Evolutionary conservation across 495 filamentous ascomycete species (phyloP), one percentile per base, ranked within the genome.

Genomic region (Wilcoxina mikolae): DNA sequence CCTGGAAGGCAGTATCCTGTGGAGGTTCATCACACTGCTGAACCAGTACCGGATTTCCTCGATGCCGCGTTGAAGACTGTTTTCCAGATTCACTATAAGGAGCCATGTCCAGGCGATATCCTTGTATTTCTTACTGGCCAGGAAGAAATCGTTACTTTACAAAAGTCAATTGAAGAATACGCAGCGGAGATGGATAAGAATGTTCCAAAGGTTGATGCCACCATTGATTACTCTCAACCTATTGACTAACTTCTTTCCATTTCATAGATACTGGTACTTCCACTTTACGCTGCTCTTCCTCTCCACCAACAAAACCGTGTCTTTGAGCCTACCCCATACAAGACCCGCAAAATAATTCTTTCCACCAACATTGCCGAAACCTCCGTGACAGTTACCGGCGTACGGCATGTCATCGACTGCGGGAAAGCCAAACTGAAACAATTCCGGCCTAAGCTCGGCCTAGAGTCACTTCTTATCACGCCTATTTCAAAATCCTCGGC

Each of bases 311-410:
- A 99, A 60, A 85, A 94, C 59, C 74, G 79, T 18, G 85, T 89
- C 23, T 99, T 99, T 64, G 73, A 79, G 23, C 84, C 82, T 4
- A 74, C 86, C 25, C 82, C 85, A 1, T 76, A 78, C 9, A 73
- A 72, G 43, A 94, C 84, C 0, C 77, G 93, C 35, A 99, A 96
- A 61, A 69, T 99, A 5, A 86, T 99, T 10, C 74, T 99, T 2
- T 78, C 88, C 0, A 99, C 93, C 12, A 99, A 99, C 67, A 95
- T 99, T 58, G 93, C 93, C 22, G 93, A 99, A 63, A 96, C 93
- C 0, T 99, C 93, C 0, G 83, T 99, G 51, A 99, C 93, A 0
- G 88, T 99, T 0, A 81, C 90, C 5, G 93, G 93, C 1, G 87
- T 99, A 3, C 78, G 87, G 2, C 86, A 78, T 61, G 93, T 99